Evolutionary conservation across 1,284 basidiomycete species (phyloP), one percentile per base, ranked within the genome.

Genomic region (Apiotrichum montevideense): DNA sequence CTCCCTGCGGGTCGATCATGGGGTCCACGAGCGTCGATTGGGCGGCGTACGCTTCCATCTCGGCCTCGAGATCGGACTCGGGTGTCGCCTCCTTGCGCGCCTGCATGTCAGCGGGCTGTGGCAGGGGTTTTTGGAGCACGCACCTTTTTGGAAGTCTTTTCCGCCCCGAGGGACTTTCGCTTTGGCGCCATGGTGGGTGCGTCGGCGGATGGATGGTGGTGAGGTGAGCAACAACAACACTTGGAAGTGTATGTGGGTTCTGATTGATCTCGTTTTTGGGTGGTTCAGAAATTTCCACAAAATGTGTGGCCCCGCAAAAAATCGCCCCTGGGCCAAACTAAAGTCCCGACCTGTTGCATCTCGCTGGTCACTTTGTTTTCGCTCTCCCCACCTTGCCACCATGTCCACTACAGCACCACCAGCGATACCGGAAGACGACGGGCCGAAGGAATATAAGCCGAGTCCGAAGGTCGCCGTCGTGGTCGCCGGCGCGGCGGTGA

Each of bases 381-480:
- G 15, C 43, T 35, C 14, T 33, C 13, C 40, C 8, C 29, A 35
- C 40, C 11, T 3, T n/a, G 35, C n/a, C 21, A 34, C 14, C 34
- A 33, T 21, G 41, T 43, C 35, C 15, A 55, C 13, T 42, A 37
- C 33, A 15, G 21, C 50, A 6, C 40, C 42, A 45, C 41, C 45
- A 15, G 37, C 37, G 35, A 51, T 13, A 6, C 13, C 39, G 5
- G 32, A 47, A 21, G 58, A 54, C 44, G 48, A 52, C 8, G 52
- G 46, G 29, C 50, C 61, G 39, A 33, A 33, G n/a, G 53, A 55
- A 48, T 48, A 58, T 55, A 52, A 40, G 39, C 62, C 62, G 35
- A 68, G 69, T 29, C 68, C 71, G 1, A 68, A 69, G 57, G 69
- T 73, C 21, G 71, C 71, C 0, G 64, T 69, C 11, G 69, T 67